phyloP scores from a whole-genome alignment of 257 asterid genomes.

The Solanum medicagineum region DNA sequence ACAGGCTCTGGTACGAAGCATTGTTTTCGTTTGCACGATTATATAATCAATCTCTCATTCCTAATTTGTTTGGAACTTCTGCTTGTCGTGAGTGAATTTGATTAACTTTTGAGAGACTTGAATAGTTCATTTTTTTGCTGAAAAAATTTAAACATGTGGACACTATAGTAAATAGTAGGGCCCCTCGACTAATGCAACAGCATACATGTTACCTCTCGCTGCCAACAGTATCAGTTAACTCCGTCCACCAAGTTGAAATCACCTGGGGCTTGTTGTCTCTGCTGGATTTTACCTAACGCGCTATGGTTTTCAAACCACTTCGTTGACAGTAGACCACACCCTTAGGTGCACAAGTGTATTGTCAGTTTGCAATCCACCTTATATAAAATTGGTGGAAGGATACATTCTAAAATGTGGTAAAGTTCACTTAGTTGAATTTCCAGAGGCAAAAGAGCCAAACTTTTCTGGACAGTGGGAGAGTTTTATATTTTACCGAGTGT shows the following conservation, averaged over 20 bases:
- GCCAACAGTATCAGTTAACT: not conserved
- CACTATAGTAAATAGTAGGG: not conserved
- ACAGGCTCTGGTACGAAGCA: not conserved
- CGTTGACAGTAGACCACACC: not conserved
- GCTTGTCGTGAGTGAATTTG: not conserved
- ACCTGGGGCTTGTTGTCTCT: not conserved
- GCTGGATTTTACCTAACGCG: not conserved
- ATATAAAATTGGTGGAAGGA: not conserved
- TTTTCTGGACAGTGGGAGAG: not conserved
- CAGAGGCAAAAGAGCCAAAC: not conserved
- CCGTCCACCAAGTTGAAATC: not conserved
- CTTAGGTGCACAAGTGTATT: not conserved
- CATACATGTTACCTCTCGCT: not conserved
- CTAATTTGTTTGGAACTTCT: not conserved
- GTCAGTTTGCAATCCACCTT: not conserved
- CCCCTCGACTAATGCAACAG: not conserved
- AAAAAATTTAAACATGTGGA: not conserved
- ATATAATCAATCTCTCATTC: not conserved
- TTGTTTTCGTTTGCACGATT: not conserved
- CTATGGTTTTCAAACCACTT: not conserved
- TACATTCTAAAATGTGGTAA: not conserved
- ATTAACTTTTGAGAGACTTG: not conserved
- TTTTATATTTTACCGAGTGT: not conserved
- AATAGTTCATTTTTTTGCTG: not conserved
- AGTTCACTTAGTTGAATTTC: not conserved